phyloP scores from a whole-genome alignment of 306 rosid genomes.

The Fragaria iinumae region DNA sequence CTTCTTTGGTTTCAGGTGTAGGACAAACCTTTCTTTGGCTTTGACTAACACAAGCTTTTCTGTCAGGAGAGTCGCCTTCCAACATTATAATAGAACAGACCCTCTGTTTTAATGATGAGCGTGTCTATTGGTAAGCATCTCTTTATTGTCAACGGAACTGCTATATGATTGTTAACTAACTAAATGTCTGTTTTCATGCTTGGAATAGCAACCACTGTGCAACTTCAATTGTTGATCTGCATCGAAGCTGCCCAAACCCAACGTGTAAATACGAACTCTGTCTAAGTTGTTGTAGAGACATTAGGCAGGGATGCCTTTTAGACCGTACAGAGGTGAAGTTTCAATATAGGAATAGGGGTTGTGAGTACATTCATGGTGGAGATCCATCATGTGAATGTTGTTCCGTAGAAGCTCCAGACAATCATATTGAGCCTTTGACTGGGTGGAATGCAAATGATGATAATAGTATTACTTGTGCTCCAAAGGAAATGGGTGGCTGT shows the following conservation, averaged over 20 bases:
- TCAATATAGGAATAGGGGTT: constrained; percentile 59
- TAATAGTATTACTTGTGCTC: constrained; percentile 59
- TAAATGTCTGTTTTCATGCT: constrained; percentile 14
- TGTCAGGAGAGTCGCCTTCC: constrained; percentile 46
- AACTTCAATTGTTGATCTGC: constrained; percentile 75
- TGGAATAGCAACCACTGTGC: constrained; percentile 76
- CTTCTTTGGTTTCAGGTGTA: constrained; percentile 23
- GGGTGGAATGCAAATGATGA: constrained; percentile 51
- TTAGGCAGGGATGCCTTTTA: constrained; percentile 51
- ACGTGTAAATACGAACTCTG: constrained; percentile 67
- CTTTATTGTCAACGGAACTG: constrained; percentile 12
- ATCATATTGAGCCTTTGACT: constrained; percentile 27
- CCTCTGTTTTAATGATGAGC: constrained; percentile 55
- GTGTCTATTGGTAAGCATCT: constrained; percentile 67
- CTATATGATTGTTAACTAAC: constrained; percentile 19
- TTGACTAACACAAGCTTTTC: constrained; percentile 12
- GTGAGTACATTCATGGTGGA: constrained; percentile 78
- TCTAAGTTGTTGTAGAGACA: constrained; percentile 66
- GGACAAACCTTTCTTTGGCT: background rate
- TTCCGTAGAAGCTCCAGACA: constrained; percentile 30
- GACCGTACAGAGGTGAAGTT: constrained; percentile 50
- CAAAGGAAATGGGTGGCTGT: constrained; percentile 66
- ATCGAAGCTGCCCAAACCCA: constrained; percentile 60
- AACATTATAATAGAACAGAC: constrained; percentile 49
- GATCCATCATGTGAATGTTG: constrained; percentile 40